A percentile compares a stretch with the other conserved stretches of the same genome.
Evolutionary conservation across 164 flowering plant genomes (phyloP).

Genomic region (Pachysandra terminalis): DNA sequence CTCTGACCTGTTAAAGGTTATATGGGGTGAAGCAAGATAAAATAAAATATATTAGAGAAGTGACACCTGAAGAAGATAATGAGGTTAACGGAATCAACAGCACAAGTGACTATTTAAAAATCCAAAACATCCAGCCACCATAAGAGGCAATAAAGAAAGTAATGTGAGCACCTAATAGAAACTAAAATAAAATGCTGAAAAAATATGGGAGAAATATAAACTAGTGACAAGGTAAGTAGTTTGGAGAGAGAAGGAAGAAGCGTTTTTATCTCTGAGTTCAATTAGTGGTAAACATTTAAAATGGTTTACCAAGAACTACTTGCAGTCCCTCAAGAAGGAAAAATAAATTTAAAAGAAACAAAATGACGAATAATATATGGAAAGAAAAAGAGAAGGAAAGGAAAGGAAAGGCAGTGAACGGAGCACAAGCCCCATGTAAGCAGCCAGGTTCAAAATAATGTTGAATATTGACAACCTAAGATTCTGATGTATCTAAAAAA

Average conservation of each 20-base stretch:
- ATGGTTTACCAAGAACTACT: too few relatives aligned
- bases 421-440: neutral
- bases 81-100: too few relatives aligned
- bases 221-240: neutral
- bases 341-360: too few relatives aligned
- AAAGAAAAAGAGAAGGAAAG: too few relatives aligned
- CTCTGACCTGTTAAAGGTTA: conserved; percentile 45
- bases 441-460: neutral
- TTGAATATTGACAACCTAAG: neutral
- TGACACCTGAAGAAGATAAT: too few relatives aligned
- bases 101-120: neutral
- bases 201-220: neutral
- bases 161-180: too few relatives aligned
- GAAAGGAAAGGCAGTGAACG: neutral
- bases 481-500: neutral
- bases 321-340: too few relatives aligned
- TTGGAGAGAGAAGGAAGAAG: neutral
- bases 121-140: neutral
- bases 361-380: too few relatives aligned
- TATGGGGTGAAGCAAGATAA: too few relatives aligned
- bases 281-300: too few relatives aligned
- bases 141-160: too few relatives aligned
- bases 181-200: neutral
- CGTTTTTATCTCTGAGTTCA: neutral
- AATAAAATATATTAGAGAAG: too few relatives aligned